Conservation (phyloP, 495 filamentous ascomycete species). For the Parmelia sp. region DNA sequence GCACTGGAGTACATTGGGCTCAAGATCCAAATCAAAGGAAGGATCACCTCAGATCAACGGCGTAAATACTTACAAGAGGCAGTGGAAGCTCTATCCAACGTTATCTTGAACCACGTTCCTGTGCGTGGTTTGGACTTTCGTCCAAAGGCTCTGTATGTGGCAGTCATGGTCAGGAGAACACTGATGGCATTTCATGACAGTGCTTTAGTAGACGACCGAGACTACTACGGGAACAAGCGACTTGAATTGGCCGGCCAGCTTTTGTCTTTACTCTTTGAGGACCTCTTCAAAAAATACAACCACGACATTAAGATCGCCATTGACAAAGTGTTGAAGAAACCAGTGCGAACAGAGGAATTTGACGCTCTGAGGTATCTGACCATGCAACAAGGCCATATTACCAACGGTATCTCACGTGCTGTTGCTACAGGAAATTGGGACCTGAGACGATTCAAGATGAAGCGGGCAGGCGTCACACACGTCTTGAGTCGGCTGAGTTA, state of each 20-base stretch:
- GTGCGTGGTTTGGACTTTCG: constrained; percentile 84
- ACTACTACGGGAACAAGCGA: constrained; percentile 97
- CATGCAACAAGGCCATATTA: constrained; percentile 74
- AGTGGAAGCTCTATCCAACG: constrained; percentile 80
- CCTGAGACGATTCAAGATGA: constrained; percentile 96
- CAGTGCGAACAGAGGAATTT: constrained; percentile 74
- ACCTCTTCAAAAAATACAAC: constrained; percentile 92
- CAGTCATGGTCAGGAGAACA: constrained; percentile 90
- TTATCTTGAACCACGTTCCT: constrained; percentile 90
- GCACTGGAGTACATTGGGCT: constrained; percentile 85
- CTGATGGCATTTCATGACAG: constrained; percentile 87
- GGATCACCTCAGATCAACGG: constrained; percentile 44
- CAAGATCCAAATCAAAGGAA: constrained; percentile 75
- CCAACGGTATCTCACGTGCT: constrained; percentile 81
- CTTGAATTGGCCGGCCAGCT: constrained; percentile 92
- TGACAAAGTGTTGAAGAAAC: constrained; percentile 88
- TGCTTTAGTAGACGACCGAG: constrained; percentile 84
- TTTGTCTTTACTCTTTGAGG: constrained; percentile 91
- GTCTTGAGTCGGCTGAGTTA: constrained; percentile 93
- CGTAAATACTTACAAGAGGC: constrained; percentile 80
- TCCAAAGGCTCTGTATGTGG: constrained; percentile 91
- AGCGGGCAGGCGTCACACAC: constrained; percentile 92
- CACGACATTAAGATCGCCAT: constrained; percentile 80
- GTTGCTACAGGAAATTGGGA: constrained; percentile 98
- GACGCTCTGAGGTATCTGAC: constrained; percentile 74